A percentile compares a stretch with the other conserved stretches of the same genome.
Conservation (phyloP, 176 grass and related monocot species). For the Oryza coarctata region DNA sequence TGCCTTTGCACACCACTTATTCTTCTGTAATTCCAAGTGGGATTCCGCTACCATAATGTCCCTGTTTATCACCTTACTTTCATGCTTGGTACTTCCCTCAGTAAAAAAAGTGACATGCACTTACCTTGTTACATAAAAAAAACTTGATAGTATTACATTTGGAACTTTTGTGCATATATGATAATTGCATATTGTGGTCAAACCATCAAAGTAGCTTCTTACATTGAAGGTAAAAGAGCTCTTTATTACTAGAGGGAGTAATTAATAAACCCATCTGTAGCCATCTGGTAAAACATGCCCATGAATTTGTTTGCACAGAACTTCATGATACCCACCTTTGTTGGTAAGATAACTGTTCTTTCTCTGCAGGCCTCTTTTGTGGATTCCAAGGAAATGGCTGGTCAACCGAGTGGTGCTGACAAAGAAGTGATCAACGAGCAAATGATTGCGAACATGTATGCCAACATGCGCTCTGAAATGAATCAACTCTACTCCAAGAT, state of each 20-base stretch:
- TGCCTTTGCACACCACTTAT: background rate
- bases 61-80: background rate
- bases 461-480: conserved; percentile 72
- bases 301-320: background rate
- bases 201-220: background rate
- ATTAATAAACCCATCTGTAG: background rate
- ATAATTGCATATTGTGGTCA: background rate
- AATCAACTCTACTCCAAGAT: conserved; percentile 92
- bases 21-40: background rate
- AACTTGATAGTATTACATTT: background rate
- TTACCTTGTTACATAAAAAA: background rate
- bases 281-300: background rate
- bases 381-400: conserved; percentile 49
- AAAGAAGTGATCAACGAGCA: conserved; percentile 72
- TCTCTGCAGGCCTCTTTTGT: background rate
- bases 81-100: background rate
- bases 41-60: background rate
- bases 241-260: background rate
- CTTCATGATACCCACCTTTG: background rate
- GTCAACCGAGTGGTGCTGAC: conserved; percentile 32
- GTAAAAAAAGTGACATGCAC: background rate
- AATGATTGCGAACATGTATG: conserved; percentile 66
- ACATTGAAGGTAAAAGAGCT: background rate
- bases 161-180: background rate
- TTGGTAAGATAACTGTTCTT: background rate